A percentile compares a stretch with the other conserved stretches of the same genome.
Evolutionary conservation across 148 eudicot genomes (phyloP).

Genomic region (Mesembryanthemum crystallinum): DNA sequence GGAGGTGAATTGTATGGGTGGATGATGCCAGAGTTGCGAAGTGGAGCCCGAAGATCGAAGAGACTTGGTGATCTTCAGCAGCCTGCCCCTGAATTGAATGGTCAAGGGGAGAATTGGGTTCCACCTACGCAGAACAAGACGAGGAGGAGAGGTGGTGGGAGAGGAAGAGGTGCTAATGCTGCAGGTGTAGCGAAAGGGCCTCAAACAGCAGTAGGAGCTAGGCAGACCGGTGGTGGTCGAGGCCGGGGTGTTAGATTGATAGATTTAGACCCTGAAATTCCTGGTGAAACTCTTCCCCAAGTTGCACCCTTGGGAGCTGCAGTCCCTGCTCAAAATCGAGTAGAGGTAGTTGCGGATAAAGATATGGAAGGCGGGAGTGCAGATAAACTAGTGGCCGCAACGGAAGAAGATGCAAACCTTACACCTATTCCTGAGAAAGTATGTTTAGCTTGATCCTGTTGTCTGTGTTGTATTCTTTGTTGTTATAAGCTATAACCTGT

Average conservation of each 20-base stretch:
- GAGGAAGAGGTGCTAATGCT: constrained; percentile 83
- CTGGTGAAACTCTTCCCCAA: constrained; percentile 57
- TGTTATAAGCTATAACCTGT: neutral
- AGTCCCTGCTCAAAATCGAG: constrained; percentile 54
- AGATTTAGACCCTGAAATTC: constrained; percentile 79
- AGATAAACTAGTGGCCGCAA: constrained; percentile 57
- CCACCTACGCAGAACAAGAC: constrained; percentile 66
- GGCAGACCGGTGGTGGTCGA: constrained; percentile 76
- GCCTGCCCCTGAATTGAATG: constrained; percentile 65
- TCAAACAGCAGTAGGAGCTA: constrained; percentile 51
- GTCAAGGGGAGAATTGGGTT: constrained; percentile 51
- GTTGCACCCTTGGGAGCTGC: constrained; percentile 50
- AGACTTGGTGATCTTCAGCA: constrained; percentile 89
- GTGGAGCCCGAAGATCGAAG: constrained; percentile 97
- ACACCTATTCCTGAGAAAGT: constrained; percentile 93
- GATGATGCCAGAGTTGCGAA: constrained; percentile 98
- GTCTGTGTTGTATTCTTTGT: neutral
- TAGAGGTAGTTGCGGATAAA: constrained; percentile 63
- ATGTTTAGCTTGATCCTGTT: constrained; percentile 22
- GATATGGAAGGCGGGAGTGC: constrained; percentile 80
- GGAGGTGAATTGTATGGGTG: constrained; percentile 76
- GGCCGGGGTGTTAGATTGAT: constrained; percentile 81
- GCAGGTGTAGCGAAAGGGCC: constrained; percentile 62
- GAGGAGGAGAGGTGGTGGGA: constrained; percentile 77
- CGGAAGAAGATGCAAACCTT: constrained; percentile 72